Percentiles rank a stretch among this genome's conserved stretches.
These are phyloP conservation scores for Wallacemonas rigidus DNA, from an alignment of 208 protist species.

Conservation along the genomic window DNA sequence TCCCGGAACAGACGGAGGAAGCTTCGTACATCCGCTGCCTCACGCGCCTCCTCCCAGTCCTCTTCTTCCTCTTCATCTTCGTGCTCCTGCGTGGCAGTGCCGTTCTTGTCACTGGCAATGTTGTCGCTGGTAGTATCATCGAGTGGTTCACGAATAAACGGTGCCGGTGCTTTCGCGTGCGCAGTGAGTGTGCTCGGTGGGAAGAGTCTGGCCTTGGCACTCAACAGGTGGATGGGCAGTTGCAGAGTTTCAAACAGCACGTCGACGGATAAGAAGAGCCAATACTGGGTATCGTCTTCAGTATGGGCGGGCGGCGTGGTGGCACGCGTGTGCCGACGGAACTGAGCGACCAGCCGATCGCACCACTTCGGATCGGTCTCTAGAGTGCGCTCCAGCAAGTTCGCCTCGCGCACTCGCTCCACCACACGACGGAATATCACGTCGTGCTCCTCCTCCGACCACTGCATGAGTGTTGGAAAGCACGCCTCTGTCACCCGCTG, in stretches of 20 bases:
- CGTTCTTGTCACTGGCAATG: neutral
- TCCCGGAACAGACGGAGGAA: constrained; percentile 87
- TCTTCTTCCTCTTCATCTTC: constrained; percentile 28
- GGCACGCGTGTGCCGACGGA: constrained; percentile 11
- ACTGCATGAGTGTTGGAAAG: constrained; percentile 73
- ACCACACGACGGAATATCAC: constrained; percentile 44
- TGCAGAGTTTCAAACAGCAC: constrained; percentile 68
- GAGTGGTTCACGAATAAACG: constrained; percentile 26
- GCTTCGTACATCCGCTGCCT: constrained; percentile 26
- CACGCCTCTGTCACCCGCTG: constrained; percentile 84
- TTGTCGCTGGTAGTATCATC: neutral
- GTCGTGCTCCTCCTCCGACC: constrained; percentile 67
- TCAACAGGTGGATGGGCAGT: constrained; percentile 75
- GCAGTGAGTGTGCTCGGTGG: neutral
- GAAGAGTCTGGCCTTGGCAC: constrained; percentile 71
- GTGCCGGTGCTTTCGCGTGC: constrained; percentile 16
- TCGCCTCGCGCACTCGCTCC: constrained; percentile 42
- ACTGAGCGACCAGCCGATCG: constrained; percentile 29
- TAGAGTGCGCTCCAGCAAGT: constrained; percentile 49
- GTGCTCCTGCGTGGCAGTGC: constrained; percentile 1
- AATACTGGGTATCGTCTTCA: constrained; percentile 9
- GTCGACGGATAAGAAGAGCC: constrained; percentile 72
- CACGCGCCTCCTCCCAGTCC: constrained; percentile 24
- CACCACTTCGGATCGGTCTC: constrained; percentile 35
- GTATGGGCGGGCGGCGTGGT: neutral